phyloP scores from a whole-genome alignment of 257 asterid species.

The Nicotiana otophora region DNA sequence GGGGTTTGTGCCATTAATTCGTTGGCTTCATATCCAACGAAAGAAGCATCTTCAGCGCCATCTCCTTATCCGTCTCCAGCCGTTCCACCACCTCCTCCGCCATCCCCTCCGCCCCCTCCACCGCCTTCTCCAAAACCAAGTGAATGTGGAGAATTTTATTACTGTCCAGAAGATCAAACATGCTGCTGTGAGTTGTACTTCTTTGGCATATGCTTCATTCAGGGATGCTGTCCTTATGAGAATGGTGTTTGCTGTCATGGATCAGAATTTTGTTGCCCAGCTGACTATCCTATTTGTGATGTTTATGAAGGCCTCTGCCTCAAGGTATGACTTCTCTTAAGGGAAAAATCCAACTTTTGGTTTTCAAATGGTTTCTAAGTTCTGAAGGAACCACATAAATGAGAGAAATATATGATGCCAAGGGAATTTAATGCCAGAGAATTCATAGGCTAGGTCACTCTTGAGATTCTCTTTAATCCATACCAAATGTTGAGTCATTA shows the following conservation, averaged over 20 bases:
- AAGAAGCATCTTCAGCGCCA: constrained; percentile 8
- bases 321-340: constrained; percentile 1
- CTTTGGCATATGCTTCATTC: constrained; percentile 6
- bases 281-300: constrained; percentile 29
- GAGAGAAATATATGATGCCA: background rate
- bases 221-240: constrained; percentile 19
- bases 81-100: constrained; percentile 12
- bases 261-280: constrained; percentile 18
- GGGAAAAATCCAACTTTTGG: background rate
- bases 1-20: constrained; percentile 35
- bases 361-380: background rate
- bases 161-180: constrained; percentile 24
- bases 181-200: constrained; percentile 18
- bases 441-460: background rate
- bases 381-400: background rate
- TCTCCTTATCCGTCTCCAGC: constrained; percentile 18
- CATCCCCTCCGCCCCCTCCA: constrained; percentile 12
- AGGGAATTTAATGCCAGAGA: background rate
- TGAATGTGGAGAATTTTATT: constrained; percentile 15
- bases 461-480: background rate
- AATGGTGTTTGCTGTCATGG: constrained; percentile 21
- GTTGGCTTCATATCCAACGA: constrained; percentile 28
- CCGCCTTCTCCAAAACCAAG: constrained; percentile 12
- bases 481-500: background rate
- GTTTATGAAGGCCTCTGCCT: constrained; percentile 20